These are phyloP conservation scores for Rhynchospora breviuscula DNA, from an alignment of 176 grass and related monocot genomes.

Conservation along the genomic window DNA sequence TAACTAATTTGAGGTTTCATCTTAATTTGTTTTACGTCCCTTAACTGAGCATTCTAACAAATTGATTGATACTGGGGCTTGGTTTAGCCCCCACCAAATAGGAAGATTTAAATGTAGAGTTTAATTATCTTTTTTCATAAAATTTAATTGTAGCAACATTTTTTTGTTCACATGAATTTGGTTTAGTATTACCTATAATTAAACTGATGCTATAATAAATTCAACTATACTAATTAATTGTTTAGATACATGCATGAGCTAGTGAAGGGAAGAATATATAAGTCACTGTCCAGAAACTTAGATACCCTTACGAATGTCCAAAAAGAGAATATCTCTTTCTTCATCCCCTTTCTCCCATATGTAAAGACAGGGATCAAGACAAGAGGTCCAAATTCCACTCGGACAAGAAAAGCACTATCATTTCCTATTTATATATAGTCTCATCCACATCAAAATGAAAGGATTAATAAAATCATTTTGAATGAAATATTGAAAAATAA, in stretches of 20 bases:
- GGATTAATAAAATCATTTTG: not conserved
- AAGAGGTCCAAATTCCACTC: not conserved
- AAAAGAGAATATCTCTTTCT: conserved; percentile 22
- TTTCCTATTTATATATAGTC: not conserved
- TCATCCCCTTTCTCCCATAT: not conserved
- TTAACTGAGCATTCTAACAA: not conserved
- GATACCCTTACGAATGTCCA: conserved; percentile 2
- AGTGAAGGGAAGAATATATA: not conserved
- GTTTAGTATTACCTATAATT: not conserved
- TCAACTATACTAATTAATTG: not conserved
- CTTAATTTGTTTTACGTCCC: not conserved
- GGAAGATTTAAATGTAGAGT: not conserved
- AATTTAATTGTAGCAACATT: not conserved
- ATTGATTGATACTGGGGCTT: not conserved
- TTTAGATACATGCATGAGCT: not conserved
- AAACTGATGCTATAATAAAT: not conserved
- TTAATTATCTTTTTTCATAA: not conserved
- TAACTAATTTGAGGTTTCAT: too few species aligned
- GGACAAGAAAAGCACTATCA: not conserved
- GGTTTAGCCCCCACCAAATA: not conserved
- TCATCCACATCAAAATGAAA: conserved; percentile 1
- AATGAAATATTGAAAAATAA: not conserved
- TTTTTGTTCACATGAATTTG: not conserved
- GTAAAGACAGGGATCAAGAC: conserved; percentile 2
- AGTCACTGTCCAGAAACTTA: not conserved